Evolutionary conservation across 1,139 yeast species (phyloP), one percentile per base, ranked within the genome.

Genomic region (Zygoascus meyerae): DNA sequence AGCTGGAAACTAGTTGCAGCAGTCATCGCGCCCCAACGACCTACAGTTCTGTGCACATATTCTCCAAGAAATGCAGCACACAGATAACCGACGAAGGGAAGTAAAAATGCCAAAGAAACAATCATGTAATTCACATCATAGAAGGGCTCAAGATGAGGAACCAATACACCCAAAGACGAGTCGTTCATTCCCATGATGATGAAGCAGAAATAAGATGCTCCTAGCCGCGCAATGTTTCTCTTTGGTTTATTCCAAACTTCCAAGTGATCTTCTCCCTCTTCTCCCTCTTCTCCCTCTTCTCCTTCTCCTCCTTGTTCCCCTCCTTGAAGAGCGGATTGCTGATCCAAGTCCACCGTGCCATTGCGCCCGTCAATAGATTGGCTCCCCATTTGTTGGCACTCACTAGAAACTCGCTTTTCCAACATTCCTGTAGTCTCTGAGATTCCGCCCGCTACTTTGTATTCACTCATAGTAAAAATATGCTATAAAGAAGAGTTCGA

Each of bases 21-120:
- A 0, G 67, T 59, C 40, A 71, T 52, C 11, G 72, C 67, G 17
- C 69, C 67, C 48, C 67, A 58, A 39, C 69, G 65, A 0, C 80
- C 80, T 52, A 75, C 53, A 58, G 62, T 56, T 2, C 68, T 64
- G 48, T 73, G 75, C 34, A 68, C 53, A 34, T 57, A 53, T 42
- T 66, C 63, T 8, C 67, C 57, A 5, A 64, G 47, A 5, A 61
- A 42, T 0, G 74, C 73, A 3, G 72, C 66, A 0, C 65, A 26
- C 14, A 70, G 61, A 48, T 64, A 70, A 0, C 75, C 75, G 2
- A 54, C 35, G 32, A 61, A 61, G 11, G 65, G 64, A 2, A 60
- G 54, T 28, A 63, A 52, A 43, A 62, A 59, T n/a, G 63, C 56
- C 9, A 59, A 31, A 2, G 66, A 59, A 5, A 62, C 61, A 1